Evolutionary conservation across 345 rosid species (phyloP).

Genomic region (Ceriops decandra): DNA sequence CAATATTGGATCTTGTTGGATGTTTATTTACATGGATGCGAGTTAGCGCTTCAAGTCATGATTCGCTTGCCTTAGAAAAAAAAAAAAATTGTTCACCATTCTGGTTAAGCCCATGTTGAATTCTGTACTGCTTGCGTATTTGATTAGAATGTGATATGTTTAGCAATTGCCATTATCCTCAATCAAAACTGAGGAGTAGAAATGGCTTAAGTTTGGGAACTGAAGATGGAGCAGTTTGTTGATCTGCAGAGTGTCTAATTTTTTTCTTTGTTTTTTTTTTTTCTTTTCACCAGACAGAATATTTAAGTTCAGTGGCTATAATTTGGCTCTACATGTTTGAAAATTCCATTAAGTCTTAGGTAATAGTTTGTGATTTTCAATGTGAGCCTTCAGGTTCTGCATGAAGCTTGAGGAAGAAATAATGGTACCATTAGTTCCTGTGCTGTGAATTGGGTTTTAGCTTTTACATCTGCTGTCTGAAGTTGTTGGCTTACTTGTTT

Average conservation of each 20-base stretch:
- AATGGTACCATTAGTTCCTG: background rate
- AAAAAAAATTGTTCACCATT: background rate
- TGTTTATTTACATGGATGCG: background rate
- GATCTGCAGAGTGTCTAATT: no score
- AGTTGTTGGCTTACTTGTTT: background rate
- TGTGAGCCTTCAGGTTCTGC: background rate
- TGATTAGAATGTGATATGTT: conserved; percentile 5
- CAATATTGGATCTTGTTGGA: conserved; percentile 11
- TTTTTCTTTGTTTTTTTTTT: no score
- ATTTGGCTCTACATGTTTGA: no score
- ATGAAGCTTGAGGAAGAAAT: background rate
- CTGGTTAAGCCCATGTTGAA: background rate
- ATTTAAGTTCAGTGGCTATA: no score
- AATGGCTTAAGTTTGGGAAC: no score
- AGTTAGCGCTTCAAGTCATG: background rate
- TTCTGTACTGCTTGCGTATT: background rate
- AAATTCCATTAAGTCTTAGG: no score
- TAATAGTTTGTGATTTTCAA: no score
- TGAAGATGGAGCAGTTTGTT: no score
- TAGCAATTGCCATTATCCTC: background rate
- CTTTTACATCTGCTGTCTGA: background rate
- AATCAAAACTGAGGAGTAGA: background rate
- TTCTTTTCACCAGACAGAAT: no score
- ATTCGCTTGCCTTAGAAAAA: background rate
- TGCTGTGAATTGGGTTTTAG: background rate